A percentile compares a stretch with the other conserved stretches of the same genome.
These are phyloP conservation scores for Onygenales sp. DNA, from an alignment of 2,329 filamentous ascomycete species.

Conservation along the genomic window DNA sequence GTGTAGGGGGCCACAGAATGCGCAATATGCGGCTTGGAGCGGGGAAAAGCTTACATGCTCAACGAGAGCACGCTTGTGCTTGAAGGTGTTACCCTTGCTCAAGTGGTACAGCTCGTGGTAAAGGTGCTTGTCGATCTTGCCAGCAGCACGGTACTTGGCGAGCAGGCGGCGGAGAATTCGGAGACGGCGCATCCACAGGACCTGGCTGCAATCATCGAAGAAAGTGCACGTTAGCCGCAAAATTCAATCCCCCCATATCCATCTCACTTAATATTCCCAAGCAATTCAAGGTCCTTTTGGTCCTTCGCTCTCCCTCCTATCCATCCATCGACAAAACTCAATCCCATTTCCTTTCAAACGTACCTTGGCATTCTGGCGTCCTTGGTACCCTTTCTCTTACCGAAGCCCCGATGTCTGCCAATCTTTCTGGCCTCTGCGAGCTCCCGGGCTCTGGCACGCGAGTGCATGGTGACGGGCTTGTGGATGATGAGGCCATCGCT, in stretches of 20 bases:
- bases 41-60: constrained; percentile 74
- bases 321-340: not conserved
- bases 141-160: constrained; percentile 98
- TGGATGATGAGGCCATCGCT: constrained; percentile 99
- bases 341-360: constrained; percentile 27
- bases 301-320: not conserved
- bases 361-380: constrained; percentile 99
- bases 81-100: constrained; percentile 99
- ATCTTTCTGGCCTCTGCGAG: constrained; percentile 89
- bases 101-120: constrained; percentile 99
- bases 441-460: constrained; percentile 88
- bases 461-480: constrained; percentile 99
- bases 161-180: constrained; percentile 97
- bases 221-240: constrained; percentile 19
- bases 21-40: not conserved
- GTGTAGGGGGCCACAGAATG: too few species aligned
- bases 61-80: constrained; percentile 99
- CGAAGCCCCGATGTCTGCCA: constrained; percentile 96
- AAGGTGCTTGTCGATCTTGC: constrained; percentile 99
- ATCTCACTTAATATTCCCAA: not conserved
- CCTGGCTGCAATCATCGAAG: constrained; percentile 54
- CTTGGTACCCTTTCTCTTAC: constrained; percentile 99
- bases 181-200: constrained; percentile 99
- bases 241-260: not conserved
- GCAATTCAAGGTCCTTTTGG: not conserved